A percentile compares a stretch with the other conserved stretches of the same genome.
Conservation (phyloP, 2,329 filamentous ascomycete species). For the Chaetomium sp. region DNA sequence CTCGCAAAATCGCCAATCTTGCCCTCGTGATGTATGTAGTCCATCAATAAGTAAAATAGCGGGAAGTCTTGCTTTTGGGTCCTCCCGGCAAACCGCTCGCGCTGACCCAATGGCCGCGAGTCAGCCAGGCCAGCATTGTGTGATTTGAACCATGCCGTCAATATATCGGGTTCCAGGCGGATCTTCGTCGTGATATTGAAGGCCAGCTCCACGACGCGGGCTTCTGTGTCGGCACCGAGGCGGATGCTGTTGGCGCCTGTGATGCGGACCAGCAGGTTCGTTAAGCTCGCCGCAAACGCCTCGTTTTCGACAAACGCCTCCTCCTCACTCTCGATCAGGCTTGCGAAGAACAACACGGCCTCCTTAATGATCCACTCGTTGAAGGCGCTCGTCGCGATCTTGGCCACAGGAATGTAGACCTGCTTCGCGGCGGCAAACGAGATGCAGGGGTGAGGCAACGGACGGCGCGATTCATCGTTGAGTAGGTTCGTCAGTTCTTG, state of each 20-base stretch:
- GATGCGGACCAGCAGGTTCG: slow-evolving; percentile 76
- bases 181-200: slow-evolving; percentile 98
- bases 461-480: slow-evolving; percentile 80
- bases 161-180: slow-evolving; percentile 74
- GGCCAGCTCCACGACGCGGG: slow-evolving; percentile 81
- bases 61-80: slow-evolving; percentile 92
- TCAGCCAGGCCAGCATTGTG: slow-evolving; percentile 32
- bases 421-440: slow-evolving; percentile 79
- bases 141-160: slow-evolving; percentile 86
- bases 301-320: slow-evolving; percentile 87
- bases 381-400: slow-evolving; percentile 78
- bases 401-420: slow-evolving; percentile 82
- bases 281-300: slow-evolving; percentile 78
- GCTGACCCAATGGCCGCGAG: slow-evolving; percentile 49
- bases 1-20: slow-evolving; percentile 92
- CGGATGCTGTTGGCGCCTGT: slow-evolving; percentile 66
- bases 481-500: slow-evolving; percentile 66
- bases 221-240: slow-evolving; percentile 75
- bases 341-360: slow-evolving; percentile 79
- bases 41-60: slow-evolving; percentile 88
- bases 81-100: slow-evolving; percentile 74
- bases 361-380: slow-evolving; percentile 82
- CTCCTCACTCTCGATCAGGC: slow-evolving; percentile 91
- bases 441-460: slow-evolving; percentile 86
- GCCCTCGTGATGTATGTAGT: slow-evolving; percentile 94